Evolutionary conservation across 495 filamentous ascomycete genomes (phyloP).

Genomic region (Clavariopsis aquatica): DNA sequence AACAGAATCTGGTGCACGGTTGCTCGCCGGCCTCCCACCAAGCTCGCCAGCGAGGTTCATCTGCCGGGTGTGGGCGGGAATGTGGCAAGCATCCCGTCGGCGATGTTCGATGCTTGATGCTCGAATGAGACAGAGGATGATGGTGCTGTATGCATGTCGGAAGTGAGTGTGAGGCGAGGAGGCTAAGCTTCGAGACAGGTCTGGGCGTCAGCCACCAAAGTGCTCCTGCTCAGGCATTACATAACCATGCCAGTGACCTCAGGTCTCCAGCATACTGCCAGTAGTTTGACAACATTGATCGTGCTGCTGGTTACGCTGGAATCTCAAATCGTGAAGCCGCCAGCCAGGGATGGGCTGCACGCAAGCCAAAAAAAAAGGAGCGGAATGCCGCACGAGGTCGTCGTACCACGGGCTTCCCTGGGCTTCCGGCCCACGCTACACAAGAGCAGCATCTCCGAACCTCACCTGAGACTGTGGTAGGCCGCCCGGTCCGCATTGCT

Average conservation of each 20-base stretch:
- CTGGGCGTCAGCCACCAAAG: conserved; percentile 15
- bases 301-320: too few relatives aligned
- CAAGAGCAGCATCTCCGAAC: conserved; percentile 2
- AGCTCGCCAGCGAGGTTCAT: not conserved
- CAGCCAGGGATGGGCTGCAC: too few relatives aligned
- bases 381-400: not conserved
- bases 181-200: conserved; percentile 6
- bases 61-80: not conserved
- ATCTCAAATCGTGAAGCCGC: not conserved
- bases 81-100: not conserved
- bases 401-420: not conserved
- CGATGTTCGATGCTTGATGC: not conserved
- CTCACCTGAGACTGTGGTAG: conserved; percentile 16
- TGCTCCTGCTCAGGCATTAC: not conserved
- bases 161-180: not conserved
- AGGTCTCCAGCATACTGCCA: too few relatives aligned
- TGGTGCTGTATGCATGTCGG: conserved; percentile 12
- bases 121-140: conserved; percentile 17
- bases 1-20: not conserved
- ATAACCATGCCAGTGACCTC: not conserved
- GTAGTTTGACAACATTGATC: too few relatives aligned
- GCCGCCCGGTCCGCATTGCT: conserved; percentile 4
- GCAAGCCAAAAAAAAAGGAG: too few relatives aligned
- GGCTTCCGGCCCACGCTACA: not conserved
- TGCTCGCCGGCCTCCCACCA: too few relatives aligned